Conservation (phyloP, 1,139 yeast species). For the Geotrichum histeridarum region DNA sequence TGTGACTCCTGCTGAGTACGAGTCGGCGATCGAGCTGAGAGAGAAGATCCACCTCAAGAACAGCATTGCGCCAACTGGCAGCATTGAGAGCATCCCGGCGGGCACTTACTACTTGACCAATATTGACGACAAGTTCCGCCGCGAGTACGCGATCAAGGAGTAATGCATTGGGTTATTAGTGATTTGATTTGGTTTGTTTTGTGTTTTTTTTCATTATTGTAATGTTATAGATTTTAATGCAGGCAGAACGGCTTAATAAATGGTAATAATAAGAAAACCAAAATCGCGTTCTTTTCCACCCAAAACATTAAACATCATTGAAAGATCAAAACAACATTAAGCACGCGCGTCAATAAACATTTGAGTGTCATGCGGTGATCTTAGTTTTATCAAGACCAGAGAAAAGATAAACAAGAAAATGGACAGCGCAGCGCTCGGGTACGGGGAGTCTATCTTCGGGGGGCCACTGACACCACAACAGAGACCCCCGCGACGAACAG, state of each 20-base stretch:
- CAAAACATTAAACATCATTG: too few species aligned
- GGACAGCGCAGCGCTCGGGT: background rate
- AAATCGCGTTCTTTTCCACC: too few species aligned
- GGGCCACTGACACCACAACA: slow-evolving; percentile 5
- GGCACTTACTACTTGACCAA: slow-evolving; percentile 84
- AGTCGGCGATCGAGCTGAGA: slow-evolving; percentile 75
- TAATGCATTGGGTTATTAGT: slow-evolving; percentile 26
- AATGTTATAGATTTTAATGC: background rate
- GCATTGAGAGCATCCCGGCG: slow-evolving; percentile 58
- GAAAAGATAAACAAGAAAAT: too few species aligned
- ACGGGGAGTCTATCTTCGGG: slow-evolving; percentile 2
- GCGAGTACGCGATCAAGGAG: slow-evolving; percentile 64
- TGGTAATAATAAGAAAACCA: background rate
- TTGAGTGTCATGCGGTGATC: too few species aligned
- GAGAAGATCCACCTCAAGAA: slow-evolving; percentile 85
- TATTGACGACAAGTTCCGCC: slow-evolving; percentile 84
- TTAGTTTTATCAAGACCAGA: too few species aligned
- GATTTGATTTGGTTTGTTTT: background rate
- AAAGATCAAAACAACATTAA: too few species aligned
- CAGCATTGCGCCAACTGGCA: slow-evolving; percentile 71
- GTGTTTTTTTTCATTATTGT: background rate
- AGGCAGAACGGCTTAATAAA: background rate
- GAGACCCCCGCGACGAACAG: slow-evolving; percentile 1
- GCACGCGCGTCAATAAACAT: too few species aligned
- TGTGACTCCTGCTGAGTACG: slow-evolving; percentile 74